phyloP scores from a whole-genome alignment of 768 basidiomycete species.

The Dacryopinax spathularia region DNA sequence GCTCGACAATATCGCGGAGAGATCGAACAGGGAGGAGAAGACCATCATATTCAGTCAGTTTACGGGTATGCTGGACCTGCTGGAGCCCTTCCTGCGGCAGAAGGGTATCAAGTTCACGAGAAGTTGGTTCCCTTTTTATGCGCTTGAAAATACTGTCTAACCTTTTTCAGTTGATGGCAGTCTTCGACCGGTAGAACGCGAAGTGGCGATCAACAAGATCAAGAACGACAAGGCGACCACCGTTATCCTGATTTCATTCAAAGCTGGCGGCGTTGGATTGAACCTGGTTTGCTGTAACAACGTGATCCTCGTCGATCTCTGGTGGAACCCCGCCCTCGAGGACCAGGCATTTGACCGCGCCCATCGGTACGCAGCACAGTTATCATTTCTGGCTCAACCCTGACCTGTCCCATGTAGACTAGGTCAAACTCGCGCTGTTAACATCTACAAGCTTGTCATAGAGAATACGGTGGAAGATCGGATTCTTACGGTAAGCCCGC shows the following conservation, averaged over 20 bases:
- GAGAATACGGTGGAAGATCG: slow-evolving; percentile 77
- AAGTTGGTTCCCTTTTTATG: slow-evolving; percentile 43
- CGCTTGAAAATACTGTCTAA: neutral
- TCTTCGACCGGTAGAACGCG: slow-evolving; percentile 64
- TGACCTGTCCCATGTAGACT: slow-evolving; percentile 27
- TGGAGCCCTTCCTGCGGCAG: slow-evolving; percentile 68
- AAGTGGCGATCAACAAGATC: slow-evolving; percentile 60
- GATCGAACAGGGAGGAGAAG: slow-evolving; percentile 56
- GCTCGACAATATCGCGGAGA: slow-evolving; percentile 46
- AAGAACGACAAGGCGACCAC: slow-evolving; percentile 40
- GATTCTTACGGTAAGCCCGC: slow-evolving; percentile 45
- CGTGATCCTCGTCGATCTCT: slow-evolving; percentile 81
- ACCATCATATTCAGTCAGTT: slow-evolving; percentile 95
- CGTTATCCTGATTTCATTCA: slow-evolving; percentile 91
- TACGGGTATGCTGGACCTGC: slow-evolving; percentile 66
- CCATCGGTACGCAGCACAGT: slow-evolving; percentile 37
- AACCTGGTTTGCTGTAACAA: slow-evolving; percentile 90
- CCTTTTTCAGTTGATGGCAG: slow-evolving; percentile 68
- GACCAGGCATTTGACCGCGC: slow-evolving; percentile 91
- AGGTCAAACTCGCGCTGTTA: slow-evolving; percentile 74
- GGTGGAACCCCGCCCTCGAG: slow-evolving; percentile 90
- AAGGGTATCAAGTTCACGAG: slow-evolving; percentile 59
- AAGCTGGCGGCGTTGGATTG: slow-evolving; percentile 82
- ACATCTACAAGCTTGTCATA: slow-evolving; percentile 81
- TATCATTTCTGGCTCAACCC: neutral